Conservation (phyloP, 2,329 filamentous ascomycete genomes). For the Metarhizium brunneum region DNA sequence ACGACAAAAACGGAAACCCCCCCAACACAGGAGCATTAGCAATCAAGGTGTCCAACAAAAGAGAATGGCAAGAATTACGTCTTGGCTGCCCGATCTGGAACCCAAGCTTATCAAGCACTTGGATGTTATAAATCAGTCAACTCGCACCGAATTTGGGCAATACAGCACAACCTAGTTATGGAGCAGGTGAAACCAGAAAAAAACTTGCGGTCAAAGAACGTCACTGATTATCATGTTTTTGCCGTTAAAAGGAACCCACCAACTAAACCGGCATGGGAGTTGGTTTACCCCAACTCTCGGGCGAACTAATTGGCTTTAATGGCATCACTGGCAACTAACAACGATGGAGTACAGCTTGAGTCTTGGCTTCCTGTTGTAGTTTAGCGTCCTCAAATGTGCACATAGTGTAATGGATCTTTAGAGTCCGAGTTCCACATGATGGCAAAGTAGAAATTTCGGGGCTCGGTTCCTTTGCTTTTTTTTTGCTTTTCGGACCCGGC, state of each 20-base stretch:
- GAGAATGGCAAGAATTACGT: background rate
- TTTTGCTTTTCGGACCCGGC: too few species aligned
- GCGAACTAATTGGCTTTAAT: too few species aligned
- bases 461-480: too few species aligned
- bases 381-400: slow-evolving; percentile 3
- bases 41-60: background rate
- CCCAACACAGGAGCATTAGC: background rate
- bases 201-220: background rate
- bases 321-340: background rate
- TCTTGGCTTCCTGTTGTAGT: slow-evolving; percentile 12
- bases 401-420: too few species aligned
- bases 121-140: background rate
- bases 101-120: background rate
- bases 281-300: too few species aligned
- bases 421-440: background rate
- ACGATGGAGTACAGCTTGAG: slow-evolving; percentile 1
- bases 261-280: background rate
- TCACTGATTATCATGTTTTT: too few species aligned
- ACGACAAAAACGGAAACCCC: background rate
- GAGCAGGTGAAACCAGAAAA: background rate
- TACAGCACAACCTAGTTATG: background rate
- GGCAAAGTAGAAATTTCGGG: background rate
- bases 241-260: background rate
- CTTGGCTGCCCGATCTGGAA: slow-evolving; percentile 6
- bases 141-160: background rate